Conservation (phyloP, 176 grass and related monocot genomes). For the Raddia distichophylla region DNA sequence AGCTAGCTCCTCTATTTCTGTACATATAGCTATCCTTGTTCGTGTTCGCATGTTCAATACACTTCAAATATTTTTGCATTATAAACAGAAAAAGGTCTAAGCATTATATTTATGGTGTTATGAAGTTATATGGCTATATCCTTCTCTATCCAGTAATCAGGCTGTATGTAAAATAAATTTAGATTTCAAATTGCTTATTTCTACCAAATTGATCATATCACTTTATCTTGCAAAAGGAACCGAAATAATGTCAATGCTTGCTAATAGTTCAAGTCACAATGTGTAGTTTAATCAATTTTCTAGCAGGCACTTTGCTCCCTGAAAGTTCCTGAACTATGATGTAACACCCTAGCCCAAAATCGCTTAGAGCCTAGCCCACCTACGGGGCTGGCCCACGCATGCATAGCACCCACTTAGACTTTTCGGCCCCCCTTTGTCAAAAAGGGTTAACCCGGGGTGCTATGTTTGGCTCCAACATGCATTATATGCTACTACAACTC, state of each 20-base stretch:
- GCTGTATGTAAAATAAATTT: not conserved
- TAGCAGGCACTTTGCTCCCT: not conserved
- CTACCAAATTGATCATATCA: not conserved
- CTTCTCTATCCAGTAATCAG: conserved; percentile 8
- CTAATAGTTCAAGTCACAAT: too few species aligned
- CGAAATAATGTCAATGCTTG: too few species aligned
- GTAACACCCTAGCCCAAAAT: too few species aligned
- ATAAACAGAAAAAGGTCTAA: not conserved
- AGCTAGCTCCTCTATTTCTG: conserved; percentile 18
- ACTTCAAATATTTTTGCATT: not conserved
- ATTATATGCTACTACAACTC: too few species aligned
- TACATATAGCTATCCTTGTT: conserved; percentile 18
- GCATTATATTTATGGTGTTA: conserved; percentile 5
- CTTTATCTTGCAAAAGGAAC: too few species aligned
- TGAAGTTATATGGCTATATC: not conserved
- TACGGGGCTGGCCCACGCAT: too few species aligned
- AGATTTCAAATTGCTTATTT: not conserved
- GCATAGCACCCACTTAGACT: too few species aligned
- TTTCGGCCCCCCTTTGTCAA: too few species aligned
- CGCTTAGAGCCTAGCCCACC: too few species aligned
- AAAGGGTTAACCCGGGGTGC: too few species aligned
- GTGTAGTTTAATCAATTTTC: not conserved
- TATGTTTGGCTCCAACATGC: too few species aligned
- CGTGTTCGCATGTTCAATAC: not conserved
- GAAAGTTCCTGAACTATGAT: not conserved